These are phyloP conservation scores for Rubia occidens DNA, from an alignment of 305 asterid genomes.

Conservation along the genomic window DNA sequence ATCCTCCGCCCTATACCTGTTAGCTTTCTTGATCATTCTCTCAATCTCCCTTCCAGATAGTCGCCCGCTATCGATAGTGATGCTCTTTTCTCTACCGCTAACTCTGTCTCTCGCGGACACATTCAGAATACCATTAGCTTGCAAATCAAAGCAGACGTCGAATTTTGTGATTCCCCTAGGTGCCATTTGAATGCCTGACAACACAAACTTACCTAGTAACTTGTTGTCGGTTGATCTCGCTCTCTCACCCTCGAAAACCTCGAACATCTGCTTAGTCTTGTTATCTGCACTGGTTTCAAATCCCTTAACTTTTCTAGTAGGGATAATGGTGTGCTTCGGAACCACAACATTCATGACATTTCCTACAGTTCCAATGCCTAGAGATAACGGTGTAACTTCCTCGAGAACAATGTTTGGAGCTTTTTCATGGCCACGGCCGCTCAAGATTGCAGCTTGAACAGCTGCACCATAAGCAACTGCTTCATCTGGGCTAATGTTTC, in stretches of 20 bases:
- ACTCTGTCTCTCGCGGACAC: not conserved
- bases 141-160: not conserved
- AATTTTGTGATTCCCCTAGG: not conserved
- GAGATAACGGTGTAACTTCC: constrained; percentile 4
- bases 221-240: not conserved
- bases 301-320: not conserved
- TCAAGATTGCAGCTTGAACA: constrained; percentile 15
- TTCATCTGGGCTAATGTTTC: constrained; percentile 16
- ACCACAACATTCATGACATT: not conserved
- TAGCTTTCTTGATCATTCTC: not conserved
- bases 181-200: not conserved
- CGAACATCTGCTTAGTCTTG: not conserved
- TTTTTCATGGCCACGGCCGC: not conserved
- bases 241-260: constrained; percentile 3
- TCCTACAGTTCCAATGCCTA: not conserved
- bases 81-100: not conserved
- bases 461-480: constrained; percentile 23
- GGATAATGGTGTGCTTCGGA: not conserved
- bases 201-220: not conserved
- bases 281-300: not conserved
- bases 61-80: not conserved
- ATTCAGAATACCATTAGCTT: not conserved
- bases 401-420: not conserved
- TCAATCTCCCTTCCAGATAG: not conserved
- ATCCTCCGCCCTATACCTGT: not conserved